phyloP scores from a whole-genome alignment of 371 early-diverging fungal genomes.

The Zopfochytrium polystomum region DNA sequence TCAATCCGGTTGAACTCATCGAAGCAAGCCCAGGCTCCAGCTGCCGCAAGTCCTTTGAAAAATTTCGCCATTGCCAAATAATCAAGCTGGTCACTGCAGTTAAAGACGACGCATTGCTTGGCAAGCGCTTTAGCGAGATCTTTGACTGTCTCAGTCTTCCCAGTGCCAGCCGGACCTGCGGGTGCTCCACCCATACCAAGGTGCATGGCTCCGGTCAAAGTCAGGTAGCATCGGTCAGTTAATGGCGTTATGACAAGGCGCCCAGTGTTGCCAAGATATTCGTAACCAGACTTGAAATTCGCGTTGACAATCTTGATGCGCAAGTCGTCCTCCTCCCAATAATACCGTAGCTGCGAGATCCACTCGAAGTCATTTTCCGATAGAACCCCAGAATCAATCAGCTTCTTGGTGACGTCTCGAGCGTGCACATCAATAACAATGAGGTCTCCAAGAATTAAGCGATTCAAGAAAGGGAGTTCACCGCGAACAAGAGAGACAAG shows the following conservation, averaged over 20 bases:
- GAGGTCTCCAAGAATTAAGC: slow-evolving; percentile 51
- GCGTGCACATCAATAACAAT: slow-evolving; percentile 60
- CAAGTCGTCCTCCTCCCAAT: slow-evolving; percentile 59
- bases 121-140: slow-evolving; percentile 60
- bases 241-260: slow-evolving; percentile 59
- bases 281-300: slow-evolving; percentile 54
- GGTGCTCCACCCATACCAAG: slow-evolving; percentile 63
- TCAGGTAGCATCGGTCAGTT: slow-evolving; percentile 56
- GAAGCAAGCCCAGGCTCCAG: slow-evolving; percentile 63
- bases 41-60: slow-evolving; percentile 56
- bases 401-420: slow-evolving; percentile 53
- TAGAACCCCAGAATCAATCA: slow-evolving; percentile 45
- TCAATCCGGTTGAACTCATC: slow-evolving; percentile 65
- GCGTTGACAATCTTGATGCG: slow-evolving; percentile 57
- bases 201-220: slow-evolving; percentile 57
- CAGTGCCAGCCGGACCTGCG: slow-evolving; percentile 59
- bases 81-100: slow-evolving; percentile 61
- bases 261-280: slow-evolving; percentile 59
- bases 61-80: slow-evolving; percentile 62
- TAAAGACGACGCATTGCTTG: slow-evolving; percentile 63
- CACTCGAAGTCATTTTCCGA: slow-evolving; percentile 59
- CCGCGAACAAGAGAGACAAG: slow-evolving; percentile 54
- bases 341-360: slow-evolving; percentile 61
- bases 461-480: slow-evolving; percentile 48
- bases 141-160: slow-evolving; percentile 61